Evolutionary conservation across 345 rosid genomes (phyloP).

Genomic region (Toxicodendron radicans): DNA sequence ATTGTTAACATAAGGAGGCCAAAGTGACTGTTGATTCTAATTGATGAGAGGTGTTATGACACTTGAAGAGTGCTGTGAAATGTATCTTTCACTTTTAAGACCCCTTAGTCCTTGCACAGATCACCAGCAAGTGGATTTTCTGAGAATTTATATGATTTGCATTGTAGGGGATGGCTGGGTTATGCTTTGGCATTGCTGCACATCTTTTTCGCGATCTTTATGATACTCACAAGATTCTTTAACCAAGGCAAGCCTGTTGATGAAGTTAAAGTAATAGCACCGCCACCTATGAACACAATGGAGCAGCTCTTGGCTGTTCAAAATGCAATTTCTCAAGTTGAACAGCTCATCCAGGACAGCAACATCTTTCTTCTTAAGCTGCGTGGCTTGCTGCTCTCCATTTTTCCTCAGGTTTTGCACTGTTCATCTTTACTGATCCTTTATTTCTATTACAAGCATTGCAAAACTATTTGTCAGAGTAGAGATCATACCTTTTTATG

Average conservation of each 20-base stretch:
- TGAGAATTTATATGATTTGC: slow-evolving; percentile 10
- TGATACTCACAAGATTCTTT: slow-evolving; percentile 57
- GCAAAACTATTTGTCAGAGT: not conserved
- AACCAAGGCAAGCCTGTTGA: slow-evolving; percentile 55
- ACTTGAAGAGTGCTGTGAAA: too few species aligned
- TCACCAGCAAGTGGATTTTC: not conserved
- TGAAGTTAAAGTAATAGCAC: slow-evolving; percentile 72
- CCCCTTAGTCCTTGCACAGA: not conserved
- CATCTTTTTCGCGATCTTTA: slow-evolving; percentile 56
- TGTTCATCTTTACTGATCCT: not conserved
- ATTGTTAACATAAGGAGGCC: too few species aligned
- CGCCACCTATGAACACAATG: slow-evolving; percentile 86
- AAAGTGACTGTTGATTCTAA: too few species aligned
- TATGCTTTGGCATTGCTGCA: slow-evolving; percentile 52
- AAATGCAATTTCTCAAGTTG: slow-evolving; percentile 72
- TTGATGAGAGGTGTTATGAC: too few species aligned
- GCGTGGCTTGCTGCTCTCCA: slow-evolving; percentile 67
- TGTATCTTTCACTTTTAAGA: too few species aligned
- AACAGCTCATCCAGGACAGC: slow-evolving; percentile 80
- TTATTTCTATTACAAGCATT: not conserved
- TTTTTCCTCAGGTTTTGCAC: slow-evolving; percentile 70
- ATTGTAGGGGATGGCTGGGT: slow-evolving; percentile 67
- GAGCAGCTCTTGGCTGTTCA: slow-evolving; percentile 97
- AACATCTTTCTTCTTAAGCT: slow-evolving; percentile 82
- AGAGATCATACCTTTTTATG: not conserved